Conservation (phyloP, 2,329 filamentous ascomycete genomes). For the Dothiorella sarmentorum region DNA sequence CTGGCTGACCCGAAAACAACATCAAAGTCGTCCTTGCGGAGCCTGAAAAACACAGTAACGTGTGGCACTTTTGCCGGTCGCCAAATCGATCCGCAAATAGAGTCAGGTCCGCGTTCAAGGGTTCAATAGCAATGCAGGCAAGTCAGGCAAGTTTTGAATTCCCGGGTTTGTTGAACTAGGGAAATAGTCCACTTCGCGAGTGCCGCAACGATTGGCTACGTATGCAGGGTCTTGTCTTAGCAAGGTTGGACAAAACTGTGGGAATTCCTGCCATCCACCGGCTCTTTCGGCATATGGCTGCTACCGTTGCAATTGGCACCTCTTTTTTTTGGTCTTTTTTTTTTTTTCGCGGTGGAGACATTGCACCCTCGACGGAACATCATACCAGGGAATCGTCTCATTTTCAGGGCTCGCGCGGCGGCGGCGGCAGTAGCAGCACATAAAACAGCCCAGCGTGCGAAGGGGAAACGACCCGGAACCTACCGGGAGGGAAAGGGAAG, state of each 20-base stretch:
- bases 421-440: conserved; percentile 6
- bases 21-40: too few species aligned
- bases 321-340: too few species aligned
- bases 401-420: background rate
- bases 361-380: conserved; percentile 1
- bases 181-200: too few species aligned
- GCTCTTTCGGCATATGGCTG: conserved; percentile 13
- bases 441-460: too few species aligned
- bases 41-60: too few species aligned
- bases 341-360: conserved; percentile 8
- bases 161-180: too few species aligned
- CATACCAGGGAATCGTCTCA: background rate
- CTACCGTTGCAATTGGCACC: background rate
- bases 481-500: conserved; percentile 15
- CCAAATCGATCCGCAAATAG: conserved; percentile 2
- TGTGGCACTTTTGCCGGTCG: background rate
- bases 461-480: conserved; percentile 4
- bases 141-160: too few species aligned
- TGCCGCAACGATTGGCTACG: too few species aligned
- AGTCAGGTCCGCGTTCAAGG: conserved; percentile 3
- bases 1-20: too few species aligned
- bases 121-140: background rate
- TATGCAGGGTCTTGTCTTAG: too few species aligned
- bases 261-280: background rate
- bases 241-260: too few species aligned